phyloP scores from a whole-genome alignment of 2,329 filamentous ascomycete species.

The Cladosporium sp. region DNA sequence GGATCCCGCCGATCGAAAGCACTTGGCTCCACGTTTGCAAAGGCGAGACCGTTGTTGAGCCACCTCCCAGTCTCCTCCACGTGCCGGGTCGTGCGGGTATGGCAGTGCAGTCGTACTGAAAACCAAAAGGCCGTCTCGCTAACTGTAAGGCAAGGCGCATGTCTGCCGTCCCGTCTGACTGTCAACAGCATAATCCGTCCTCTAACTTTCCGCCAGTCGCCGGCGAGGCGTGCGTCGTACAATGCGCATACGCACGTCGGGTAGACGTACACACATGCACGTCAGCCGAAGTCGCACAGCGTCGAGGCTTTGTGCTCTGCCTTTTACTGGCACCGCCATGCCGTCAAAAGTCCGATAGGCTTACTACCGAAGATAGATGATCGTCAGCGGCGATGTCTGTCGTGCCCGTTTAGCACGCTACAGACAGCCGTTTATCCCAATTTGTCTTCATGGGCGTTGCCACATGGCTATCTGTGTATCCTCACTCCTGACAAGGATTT shows the following conservation, averaged over 20 bases:
- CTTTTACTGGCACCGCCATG: background rate
- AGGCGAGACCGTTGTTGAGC: background rate
- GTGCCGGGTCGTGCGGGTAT: background rate
- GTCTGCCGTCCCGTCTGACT: background rate
- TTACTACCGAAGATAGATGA: background rate
- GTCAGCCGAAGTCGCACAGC: constrained; percentile 6
- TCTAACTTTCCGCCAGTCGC: background rate
- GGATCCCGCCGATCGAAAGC: background rate
- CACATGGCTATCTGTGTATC: background rate
- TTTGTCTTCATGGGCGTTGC: background rate
- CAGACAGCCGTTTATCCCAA: constrained; percentile 2
- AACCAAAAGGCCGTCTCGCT: background rate
- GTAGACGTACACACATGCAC: background rate
- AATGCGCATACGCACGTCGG: background rate
- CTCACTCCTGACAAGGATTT: background rate
- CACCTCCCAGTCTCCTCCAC: background rate
- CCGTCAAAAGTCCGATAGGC: background rate
- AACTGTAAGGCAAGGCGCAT: background rate
- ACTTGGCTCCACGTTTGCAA: background rate
- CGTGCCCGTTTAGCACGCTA: background rate
- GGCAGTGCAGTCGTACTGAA: background rate
- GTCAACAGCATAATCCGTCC: background rate
- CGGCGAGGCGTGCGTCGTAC: constrained; percentile 1
- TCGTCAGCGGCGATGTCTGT: background rate
- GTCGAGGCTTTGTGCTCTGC: background rate